phyloP scores from a whole-genome alignment of 75 land plant species.

The Azolla pinnata region DNA sequence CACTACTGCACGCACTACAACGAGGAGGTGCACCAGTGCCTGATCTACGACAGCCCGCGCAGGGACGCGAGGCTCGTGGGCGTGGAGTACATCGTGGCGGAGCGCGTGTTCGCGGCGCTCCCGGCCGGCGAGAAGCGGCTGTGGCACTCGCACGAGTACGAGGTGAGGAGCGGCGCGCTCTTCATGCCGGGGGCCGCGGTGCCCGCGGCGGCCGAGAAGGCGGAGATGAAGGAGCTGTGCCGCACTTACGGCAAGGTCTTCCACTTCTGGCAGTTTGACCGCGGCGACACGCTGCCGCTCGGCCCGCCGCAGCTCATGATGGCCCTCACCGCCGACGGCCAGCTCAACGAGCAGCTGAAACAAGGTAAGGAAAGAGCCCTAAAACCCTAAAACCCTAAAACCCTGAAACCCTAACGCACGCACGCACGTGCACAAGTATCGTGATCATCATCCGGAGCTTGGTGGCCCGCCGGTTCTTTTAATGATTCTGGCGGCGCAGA shows the following conservation, averaged over 20 bases:
- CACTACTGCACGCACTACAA: conserved; percentile 75
- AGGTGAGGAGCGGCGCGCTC: conserved; percentile 81
- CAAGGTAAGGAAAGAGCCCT: conserved; percentile 15
- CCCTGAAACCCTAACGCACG: too few species aligned
- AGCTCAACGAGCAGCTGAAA: conserved; percentile 41
- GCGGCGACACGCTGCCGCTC: conserved; percentile 69
- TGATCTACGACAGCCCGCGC: conserved; percentile 61
- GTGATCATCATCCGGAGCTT: background rate
- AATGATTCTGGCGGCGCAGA: conserved; percentile 13
- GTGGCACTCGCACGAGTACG: conserved; percentile 95
- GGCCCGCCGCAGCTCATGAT: conserved; percentile 81
- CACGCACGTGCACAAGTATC: too few species aligned
- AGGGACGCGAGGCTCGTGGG: conserved; percentile 65
- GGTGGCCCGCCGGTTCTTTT: background rate
- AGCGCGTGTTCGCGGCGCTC: conserved; percentile 50
- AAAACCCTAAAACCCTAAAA: background rate
- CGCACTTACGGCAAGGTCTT: conserved; percentile 68
- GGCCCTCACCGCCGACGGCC: conserved; percentile 71
- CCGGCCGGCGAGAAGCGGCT: conserved; percentile 82
- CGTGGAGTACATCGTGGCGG: conserved; percentile 71
- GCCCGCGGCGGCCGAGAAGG: conserved; percentile 46
- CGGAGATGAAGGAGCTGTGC: conserved; percentile 51
- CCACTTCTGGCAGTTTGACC: conserved; percentile 94
- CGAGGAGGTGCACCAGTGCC: conserved; percentile 86
- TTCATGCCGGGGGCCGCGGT: conserved; percentile 76